Evolutionary conservation across 169 alveolate genomes (phyloP).

Genomic region (Theileria annulata): DNA sequence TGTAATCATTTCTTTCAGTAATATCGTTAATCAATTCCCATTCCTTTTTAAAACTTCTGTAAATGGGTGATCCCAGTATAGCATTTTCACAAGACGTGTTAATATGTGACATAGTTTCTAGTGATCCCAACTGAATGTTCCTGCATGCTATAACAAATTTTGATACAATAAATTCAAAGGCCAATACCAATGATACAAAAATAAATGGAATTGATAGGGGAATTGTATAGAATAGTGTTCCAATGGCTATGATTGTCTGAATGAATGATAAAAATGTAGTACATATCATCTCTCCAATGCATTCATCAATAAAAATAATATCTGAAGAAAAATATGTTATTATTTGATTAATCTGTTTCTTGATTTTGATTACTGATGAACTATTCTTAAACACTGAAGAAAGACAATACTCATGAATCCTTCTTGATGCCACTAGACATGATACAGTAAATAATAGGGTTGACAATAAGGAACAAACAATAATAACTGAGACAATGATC

Average conservation of each 20-base stretch:
- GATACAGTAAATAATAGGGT: neutral
- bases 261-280: constrained; percentile 8
- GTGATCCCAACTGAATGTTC: constrained; percentile 17
- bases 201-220: constrained; percentile 34
- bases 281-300: constrained; percentile 13
- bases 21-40: constrained; percentile 5
- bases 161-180: neutral
- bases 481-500: neutral
- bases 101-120: constrained; percentile 28
- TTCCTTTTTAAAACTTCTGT: constrained; percentile 52
- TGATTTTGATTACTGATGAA: constrained; percentile 12
- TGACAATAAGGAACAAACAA: neutral
- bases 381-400: constrained; percentile 33
- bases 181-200: neutral
- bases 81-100: constrained; percentile 36
- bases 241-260: constrained; percentile 2
- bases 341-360: constrained; percentile 18
- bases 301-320: constrained; percentile 33
- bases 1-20: constrained; percentile 11
- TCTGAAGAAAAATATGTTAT: constrained; percentile 33
- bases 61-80: constrained; percentile 31
- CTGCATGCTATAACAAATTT: constrained; percentile 21
- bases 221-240: constrained; percentile 30
- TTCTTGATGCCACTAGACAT: constrained; percentile 24
- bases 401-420: constrained; percentile 19